Conservation (phyloP, 2,329 filamentous ascomycete genomes). For the Monascus ruber region DNA sequence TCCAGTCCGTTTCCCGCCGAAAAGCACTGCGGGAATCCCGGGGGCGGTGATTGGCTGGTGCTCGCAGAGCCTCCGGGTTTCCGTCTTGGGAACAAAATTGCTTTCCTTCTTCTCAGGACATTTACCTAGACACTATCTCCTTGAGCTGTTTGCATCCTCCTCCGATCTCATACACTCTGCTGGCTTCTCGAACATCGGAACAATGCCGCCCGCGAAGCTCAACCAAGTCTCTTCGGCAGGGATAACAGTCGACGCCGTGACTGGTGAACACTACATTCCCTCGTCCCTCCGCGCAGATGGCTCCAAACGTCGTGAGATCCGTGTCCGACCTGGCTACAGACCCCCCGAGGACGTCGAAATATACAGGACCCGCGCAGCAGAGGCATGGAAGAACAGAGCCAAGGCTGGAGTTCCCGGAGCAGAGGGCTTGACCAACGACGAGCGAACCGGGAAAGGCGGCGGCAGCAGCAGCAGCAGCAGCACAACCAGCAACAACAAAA, state of each 20-base stretch:
- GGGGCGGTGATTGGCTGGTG: constrained; percentile 25
- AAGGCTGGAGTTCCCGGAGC: constrained; percentile 66
- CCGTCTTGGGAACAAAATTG: constrained; percentile 1
- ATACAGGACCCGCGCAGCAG: constrained; percentile 86
- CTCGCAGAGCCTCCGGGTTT: constrained; percentile 7
- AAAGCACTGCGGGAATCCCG: constrained; percentile 27
- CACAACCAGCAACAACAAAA: constrained; percentile 61
- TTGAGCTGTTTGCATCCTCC: background rate
- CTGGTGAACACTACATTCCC: constrained; percentile 80
- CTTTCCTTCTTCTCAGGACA: constrained; percentile 1
- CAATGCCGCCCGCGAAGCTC: constrained; percentile 41
- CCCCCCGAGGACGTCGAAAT: constrained; percentile 92
- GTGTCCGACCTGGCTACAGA: constrained; percentile 82
- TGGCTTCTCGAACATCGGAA: constrained; percentile 6
- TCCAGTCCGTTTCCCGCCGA: constrained; percentile 14
- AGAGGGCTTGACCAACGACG: constrained; percentile 42
- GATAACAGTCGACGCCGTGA: constrained; percentile 63
- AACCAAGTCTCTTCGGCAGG: constrained; percentile 38
- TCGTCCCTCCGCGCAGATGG: constrained; percentile 79
- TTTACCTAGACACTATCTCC: background rate
- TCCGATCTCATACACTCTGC: background rate
- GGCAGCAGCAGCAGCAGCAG: constrained; percentile 13
- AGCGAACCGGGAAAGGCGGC: constrained; percentile 35
- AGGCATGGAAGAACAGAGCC: constrained; percentile 67
- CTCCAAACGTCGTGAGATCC: constrained; percentile 85